Conservation (phyloP, 1,139 yeast genomes). For the Hemisphaericaspora xylofermentans region DNA sequence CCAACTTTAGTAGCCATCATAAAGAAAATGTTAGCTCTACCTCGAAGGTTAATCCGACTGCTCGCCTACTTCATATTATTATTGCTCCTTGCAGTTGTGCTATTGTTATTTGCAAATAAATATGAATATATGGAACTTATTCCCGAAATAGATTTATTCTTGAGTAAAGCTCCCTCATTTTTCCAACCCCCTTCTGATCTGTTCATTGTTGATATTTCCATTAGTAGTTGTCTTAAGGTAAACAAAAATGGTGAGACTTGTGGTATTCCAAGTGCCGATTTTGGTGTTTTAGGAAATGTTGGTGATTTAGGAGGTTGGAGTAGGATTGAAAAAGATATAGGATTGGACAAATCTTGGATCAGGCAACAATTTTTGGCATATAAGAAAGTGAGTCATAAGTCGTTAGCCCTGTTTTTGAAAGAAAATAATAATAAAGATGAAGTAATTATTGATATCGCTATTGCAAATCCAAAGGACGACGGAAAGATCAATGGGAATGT, state of each 20-base stretch:
- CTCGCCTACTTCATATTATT: constrained; percentile 20
- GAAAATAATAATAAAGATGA: constrained; percentile 15
- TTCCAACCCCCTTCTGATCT: constrained; percentile 42
- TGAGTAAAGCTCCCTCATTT: constrained; percentile 30
- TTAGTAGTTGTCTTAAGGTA: constrained; percentile 31
- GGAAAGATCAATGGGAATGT: constrained; percentile 34
- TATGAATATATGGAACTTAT: constrained; percentile 29
- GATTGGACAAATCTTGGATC: constrained; percentile 35
- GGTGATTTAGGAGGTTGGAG: constrained; percentile 30
- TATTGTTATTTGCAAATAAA: constrained; percentile 34
- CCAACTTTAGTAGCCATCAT: not conserved
- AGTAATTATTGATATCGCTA: constrained; percentile 42
- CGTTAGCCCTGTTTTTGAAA: constrained; percentile 7
- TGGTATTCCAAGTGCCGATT: constrained; percentile 29
- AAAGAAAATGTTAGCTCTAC: constrained; percentile 21
- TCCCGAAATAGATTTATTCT: constrained; percentile 23
- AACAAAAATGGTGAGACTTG: constrained; percentile 27
- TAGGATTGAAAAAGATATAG: constrained; percentile 38
- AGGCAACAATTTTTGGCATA: constrained; percentile 32
- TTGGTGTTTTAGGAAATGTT: constrained; percentile 35
- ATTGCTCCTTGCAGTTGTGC: constrained; percentile 18
- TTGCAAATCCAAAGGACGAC: constrained; percentile 28
- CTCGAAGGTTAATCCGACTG: constrained; percentile 28
- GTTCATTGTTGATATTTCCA: constrained; percentile 36
- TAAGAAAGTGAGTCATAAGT: constrained; percentile 25